These are phyloP conservation scores for Claviceps monticola DNA, from an alignment of 2,329 filamentous ascomycete species.

Conservation along the genomic window DNA sequence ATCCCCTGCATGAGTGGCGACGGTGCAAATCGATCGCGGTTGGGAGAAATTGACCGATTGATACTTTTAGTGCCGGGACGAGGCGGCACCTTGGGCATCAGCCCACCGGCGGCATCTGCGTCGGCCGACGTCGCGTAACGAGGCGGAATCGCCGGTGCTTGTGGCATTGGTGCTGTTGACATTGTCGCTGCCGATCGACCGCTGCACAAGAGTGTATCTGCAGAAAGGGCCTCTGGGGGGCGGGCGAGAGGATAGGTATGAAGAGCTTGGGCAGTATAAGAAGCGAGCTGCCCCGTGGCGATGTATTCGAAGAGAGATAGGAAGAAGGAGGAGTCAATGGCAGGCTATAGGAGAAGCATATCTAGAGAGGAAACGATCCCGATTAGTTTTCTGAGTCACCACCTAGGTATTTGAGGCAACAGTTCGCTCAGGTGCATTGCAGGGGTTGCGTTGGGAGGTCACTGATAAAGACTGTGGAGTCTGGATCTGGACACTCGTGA, in stretches of 20 bases:
- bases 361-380: background rate
- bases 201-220: background rate
- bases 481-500: background rate
- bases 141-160: slow-evolving; percentile 41
- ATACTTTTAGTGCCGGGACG: slow-evolving; percentile 57
- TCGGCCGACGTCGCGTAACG: slow-evolving; percentile 39
- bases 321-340: background rate
- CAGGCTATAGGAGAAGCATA: slow-evolving; percentile 1
- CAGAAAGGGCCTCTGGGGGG: background rate
- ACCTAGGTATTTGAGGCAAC: background rate
- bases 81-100: slow-evolving; percentile 60
- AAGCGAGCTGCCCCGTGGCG: background rate
- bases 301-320: background rate
- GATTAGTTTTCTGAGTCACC: slow-evolving; percentile 2
- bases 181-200: slow-evolving; percentile 18
- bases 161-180: slow-evolving; percentile 36
- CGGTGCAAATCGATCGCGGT: slow-evolving; percentile 64
- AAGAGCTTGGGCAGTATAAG: background rate
- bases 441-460: background rate
- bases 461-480: slow-evolving; percentile 4
- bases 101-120: slow-evolving; percentile 22
- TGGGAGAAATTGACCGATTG: slow-evolving; percentile 65
- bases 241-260: background rate
- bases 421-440: background rate
- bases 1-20: slow-evolving; percentile 73